Evolutionary conservation across 352 stramenopile species (phyloP), one percentile per base, ranked within the genome.

Genomic region (Albugo laibachii): DNA sequence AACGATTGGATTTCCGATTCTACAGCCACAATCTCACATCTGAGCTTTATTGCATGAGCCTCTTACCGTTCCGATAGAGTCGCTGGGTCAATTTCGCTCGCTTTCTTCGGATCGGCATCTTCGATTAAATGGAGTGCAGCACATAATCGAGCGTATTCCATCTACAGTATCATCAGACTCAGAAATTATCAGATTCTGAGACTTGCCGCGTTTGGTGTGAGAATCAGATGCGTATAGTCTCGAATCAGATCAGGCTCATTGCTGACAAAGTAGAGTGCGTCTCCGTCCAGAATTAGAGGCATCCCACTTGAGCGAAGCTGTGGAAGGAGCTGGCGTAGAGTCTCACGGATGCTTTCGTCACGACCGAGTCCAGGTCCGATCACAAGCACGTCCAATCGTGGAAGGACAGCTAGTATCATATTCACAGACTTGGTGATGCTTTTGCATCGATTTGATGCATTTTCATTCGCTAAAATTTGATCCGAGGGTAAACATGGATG

Each of bases 351-450:
- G n/a, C 73, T 61, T 1, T 50, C 55, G 53, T 97, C 80, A 20
- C 94, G 67, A 13, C 94, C 94, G 13, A 98, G 68, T 41, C 94
- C 93, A 5, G 93, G 92, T 0, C 94, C 93, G 47, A 99, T 66
- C 37, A 98, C 60, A 27, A 92, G 56, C 27, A 63, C 52, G 41
- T 92, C 78, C 18, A 92, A 57, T 38, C 78, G 70, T 16, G 69
- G 49, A 35, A 92, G 59, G 20, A 88, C 61, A 11, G 67, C 51
- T 2, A 56, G 48, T 38, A 92, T 81, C 12, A 48, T 62, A 1
- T 52, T 6, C 14, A 84, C 48, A 1, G 57, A 47, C 1, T 36
- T 10, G 13, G 39, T 36, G 13, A 55, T 57, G 0, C 64, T 66
- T 14, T 53, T 55, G 15, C 3, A 34, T 41, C 43, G 15, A 27